Evolutionary conservation across 2,329 filamentous ascomycete genomes (phyloP), one percentile per base, ranked within the genome.

Genomic region (Leptographium lundbergii): DNA sequence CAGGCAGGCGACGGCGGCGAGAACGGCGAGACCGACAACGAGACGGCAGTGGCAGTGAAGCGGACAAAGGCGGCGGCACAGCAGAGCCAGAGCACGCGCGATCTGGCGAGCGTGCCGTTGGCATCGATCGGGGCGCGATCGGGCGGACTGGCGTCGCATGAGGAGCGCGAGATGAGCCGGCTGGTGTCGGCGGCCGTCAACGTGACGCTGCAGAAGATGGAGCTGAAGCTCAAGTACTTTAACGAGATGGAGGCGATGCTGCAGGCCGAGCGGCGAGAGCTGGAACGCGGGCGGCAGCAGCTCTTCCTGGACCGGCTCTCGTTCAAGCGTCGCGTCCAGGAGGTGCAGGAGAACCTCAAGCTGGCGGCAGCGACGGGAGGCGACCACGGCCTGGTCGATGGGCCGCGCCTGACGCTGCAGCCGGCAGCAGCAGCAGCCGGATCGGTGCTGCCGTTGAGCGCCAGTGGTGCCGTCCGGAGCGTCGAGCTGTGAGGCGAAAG

Each of bases 181-280:
- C 83, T 97, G 54, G 89, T 99, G 11, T 92, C 91, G 2, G 88
- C 91, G 6, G 90, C 91, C 0, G 89, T 96, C 57, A 99, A 99
- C 69, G 80, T 95, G 14, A 92, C 89, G n/a, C 78, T 97, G 39
- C 87, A 96, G 69, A 99, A 99, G 74, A 85, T 97, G 62, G 91
- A 97, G 73, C 77, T 97, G 66, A 99, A 99, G 74, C 80, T 99
- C 61, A 86, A 90, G 68, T 95, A 97, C 71, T 99, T 99, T 73
- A 87, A 89, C 67, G 94, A 99, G 71, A 91, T 99, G 81, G 94
- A 99, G 73, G 81, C 88, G 22, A 86, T 96, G 52, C 79, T 99
- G 56, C 88, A 95, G 66, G 90, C 91, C 6, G 94, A 99, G 75
- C 86, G 92, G 61, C 84, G 91, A 61, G 94, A 99, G 72, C 79